A percentile compares a stretch with the other conserved stretches of the same genome.
These are phyloP conservation scores for Asterophora parasitica DNA, from an alignment of 768 basidiomycete genomes.

Conservation along the genomic window DNA sequence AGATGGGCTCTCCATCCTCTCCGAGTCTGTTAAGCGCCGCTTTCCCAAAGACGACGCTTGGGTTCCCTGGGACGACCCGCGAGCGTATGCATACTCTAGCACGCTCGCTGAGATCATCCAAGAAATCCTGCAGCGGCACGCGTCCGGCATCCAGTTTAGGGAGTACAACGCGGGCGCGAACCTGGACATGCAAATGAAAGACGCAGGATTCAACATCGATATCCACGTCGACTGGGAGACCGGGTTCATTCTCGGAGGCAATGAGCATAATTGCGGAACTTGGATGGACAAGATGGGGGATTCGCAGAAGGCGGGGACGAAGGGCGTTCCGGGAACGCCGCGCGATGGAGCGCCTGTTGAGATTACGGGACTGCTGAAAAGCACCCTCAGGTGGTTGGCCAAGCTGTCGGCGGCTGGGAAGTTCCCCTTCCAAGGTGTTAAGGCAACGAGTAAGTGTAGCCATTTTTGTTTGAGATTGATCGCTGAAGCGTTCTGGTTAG, in stretches of 20 bases:
- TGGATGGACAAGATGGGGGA: conserved; percentile 99
- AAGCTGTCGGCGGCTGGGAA: conserved; percentile 55
- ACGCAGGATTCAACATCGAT: conserved; percentile 89
- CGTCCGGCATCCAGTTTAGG: conserved; percentile 86
- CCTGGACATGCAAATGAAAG: conserved; percentile 96
- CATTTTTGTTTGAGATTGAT: neutral
- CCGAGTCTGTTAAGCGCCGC: conserved; percentile 82
- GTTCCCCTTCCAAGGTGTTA: conserved; percentile 90
- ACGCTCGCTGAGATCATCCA: conserved; percentile 94
- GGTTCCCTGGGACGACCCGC: conserved; percentile 86
- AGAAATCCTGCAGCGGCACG: conserved; percentile 93
- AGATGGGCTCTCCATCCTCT: conserved; percentile 74
- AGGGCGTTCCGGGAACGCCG: conserved; percentile 94
- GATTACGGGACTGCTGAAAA: conserved; percentile 91
- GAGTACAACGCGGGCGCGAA: conserved; percentile 96
- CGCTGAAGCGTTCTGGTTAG: conserved; percentile 31
- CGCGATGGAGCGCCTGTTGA: conserved; percentile 95
- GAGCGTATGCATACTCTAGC: conserved; percentile 76
- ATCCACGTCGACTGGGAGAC: conserved; percentile 96
- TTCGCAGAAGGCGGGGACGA: conserved; percentile 84
- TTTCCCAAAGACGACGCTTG: conserved; percentile 94
- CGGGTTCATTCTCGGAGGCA: conserved; percentile 87
- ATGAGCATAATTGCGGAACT: conserved; percentile 80
- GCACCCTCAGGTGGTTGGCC: conserved; percentile 86
- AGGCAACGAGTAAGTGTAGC: conserved; percentile 61